A percentile compares a stretch with the other conserved stretches of the same genome.
phyloP scores from a whole-genome alignment of 257 asterid genomes.

The Solanum lycopersicoides region DNA sequence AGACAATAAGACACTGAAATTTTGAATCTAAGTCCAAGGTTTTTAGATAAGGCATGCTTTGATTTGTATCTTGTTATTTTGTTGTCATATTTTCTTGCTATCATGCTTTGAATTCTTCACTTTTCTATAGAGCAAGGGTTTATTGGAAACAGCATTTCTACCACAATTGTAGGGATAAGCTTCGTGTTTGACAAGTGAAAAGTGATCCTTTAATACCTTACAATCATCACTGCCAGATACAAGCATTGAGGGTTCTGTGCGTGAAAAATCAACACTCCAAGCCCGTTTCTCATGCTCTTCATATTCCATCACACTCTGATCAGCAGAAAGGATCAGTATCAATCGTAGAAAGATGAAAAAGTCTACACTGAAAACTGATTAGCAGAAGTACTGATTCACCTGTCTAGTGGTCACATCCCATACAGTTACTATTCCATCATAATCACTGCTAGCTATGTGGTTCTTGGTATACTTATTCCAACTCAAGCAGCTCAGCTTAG shows the following conservation, averaged over 20 bases:
- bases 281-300: conserved; percentile 48
- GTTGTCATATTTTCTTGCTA: neutral
- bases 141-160: neutral
- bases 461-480: conserved; percentile 34
- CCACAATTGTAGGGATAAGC: neutral
- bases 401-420: conserved; percentile 40
- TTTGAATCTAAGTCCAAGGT: neutral
- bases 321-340: neutral
- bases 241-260: conserved; percentile 40
- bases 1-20: neutral
- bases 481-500: conserved; percentile 42
- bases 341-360: neutral
- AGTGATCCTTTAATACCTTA: conserved; percentile 14
- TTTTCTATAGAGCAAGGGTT: neutral
- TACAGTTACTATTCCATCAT: conserved; percentile 41
- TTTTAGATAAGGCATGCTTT: neutral
- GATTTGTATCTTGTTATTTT: neutral
- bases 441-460: conserved; percentile 41
- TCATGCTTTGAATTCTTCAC: neutral
- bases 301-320: conserved; percentile 36
- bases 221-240: conserved; percentile 49
- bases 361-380: neutral
- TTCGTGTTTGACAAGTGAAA: neutral
- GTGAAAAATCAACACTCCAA: conserved; percentile 45
- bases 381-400: conserved; percentile 8